These are phyloP conservation scores for Solanum hybrid DNA, from an alignment of 305 asterid genomes.

Conservation along the genomic window DNA sequence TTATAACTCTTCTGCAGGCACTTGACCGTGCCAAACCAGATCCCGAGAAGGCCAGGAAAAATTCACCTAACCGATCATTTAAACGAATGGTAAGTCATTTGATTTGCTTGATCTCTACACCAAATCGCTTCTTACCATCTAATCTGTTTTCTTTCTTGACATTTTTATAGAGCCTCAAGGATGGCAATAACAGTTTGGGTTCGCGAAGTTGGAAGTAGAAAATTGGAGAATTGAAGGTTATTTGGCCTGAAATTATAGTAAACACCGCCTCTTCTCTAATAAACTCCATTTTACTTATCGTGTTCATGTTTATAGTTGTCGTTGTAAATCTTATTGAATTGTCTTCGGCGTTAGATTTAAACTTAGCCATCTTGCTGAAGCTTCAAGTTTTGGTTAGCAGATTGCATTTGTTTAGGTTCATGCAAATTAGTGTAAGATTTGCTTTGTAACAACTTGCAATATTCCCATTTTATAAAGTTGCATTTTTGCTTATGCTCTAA, in stretches of 20 bases:
- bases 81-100: slow-evolving; percentile 51
- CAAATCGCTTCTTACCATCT: background rate
- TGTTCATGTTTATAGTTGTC: background rate
- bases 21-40: slow-evolving; percentile 84
- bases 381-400: slow-evolving; percentile 4
- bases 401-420: background rate
- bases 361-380: background rate
- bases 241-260: background rate
- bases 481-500: background rate
- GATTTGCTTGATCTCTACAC: background rate
- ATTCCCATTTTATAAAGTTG: background rate
- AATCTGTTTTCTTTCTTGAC: background rate
- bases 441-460: background rate
- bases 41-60: slow-evolving; percentile 38
- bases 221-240: background rate
- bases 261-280: background rate
- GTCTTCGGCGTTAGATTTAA: background rate
- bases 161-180: slow-evolving; percentile 49
- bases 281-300: background rate
- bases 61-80: slow-evolving; percentile 43
- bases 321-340: background rate
- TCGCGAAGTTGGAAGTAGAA: slow-evolving; percentile 30
- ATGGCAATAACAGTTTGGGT: slow-evolving; percentile 40
- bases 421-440: background rate
- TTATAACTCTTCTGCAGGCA: slow-evolving; percentile 38